Percentiles rank a stretch among this genome's conserved stretches.
Conservation (phyloP, 1,139 yeast species). For the Zygosaccharomyces pseudobailii region DNA sequence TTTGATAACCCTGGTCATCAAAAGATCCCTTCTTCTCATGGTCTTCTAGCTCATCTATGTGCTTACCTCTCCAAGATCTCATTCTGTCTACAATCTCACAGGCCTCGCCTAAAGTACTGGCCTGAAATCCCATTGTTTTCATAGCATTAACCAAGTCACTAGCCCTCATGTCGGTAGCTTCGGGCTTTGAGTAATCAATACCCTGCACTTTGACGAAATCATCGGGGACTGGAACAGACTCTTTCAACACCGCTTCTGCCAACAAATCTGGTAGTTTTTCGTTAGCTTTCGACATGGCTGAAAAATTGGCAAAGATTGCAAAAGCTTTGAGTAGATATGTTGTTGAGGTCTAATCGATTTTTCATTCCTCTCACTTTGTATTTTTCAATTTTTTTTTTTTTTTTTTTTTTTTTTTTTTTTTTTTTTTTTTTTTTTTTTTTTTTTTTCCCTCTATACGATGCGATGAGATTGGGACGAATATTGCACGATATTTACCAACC, state of each 20-base stretch:
- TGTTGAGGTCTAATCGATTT: neutral
- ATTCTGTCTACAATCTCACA: slow-evolving; percentile 87
- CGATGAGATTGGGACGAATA: neutral
- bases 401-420: slow-evolving; percentile 1
- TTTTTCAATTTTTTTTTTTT: neutral
- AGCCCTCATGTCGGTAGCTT: slow-evolving; percentile 68
- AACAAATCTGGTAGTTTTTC: slow-evolving; percentile 56
- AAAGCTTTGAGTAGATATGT: too few species aligned
- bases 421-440: neutral
- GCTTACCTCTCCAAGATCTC: slow-evolving; percentile 89
- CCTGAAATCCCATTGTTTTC: slow-evolving; percentile 98
- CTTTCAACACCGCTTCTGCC: slow-evolving; percentile 83
- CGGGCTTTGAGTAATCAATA: slow-evolving; percentile 76
- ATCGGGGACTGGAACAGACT: slow-evolving; percentile 81
- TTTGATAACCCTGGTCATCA: slow-evolving; percentile 77
- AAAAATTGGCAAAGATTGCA: too few species aligned
- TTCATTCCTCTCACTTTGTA: neutral
- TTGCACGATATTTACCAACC: neutral
- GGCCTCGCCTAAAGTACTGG: slow-evolving; percentile 76
- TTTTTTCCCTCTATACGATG: neutral
- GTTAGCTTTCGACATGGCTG: slow-evolving; percentile 34
- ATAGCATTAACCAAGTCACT: slow-evolving; percentile 71
- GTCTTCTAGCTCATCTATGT: slow-evolving; percentile 57
- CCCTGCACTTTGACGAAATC: slow-evolving; percentile 76
- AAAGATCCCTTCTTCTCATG: slow-evolving; percentile 69